phyloP scores from a whole-genome alignment of 2,329 filamentous ascomycete genomes.

The Alternaria atra region DNA sequence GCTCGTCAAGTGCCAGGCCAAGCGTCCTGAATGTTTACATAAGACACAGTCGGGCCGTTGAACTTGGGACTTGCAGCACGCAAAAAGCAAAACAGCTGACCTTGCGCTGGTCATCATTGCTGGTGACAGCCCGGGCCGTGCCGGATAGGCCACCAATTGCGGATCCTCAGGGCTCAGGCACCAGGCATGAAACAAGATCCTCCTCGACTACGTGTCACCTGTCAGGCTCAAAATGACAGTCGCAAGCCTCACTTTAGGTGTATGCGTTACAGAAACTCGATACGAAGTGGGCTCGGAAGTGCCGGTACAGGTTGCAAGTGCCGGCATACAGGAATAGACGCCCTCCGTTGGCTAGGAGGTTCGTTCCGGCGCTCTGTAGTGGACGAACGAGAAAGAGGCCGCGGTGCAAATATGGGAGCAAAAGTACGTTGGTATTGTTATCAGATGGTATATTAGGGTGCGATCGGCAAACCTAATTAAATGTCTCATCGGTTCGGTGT shows the following conservation, averaged over 20 bases:
- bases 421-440: background rate
- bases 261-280: background rate
- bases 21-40: background rate
- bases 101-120: background rate
- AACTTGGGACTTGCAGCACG: background rate
- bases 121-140: slow-evolving; percentile 39
- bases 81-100: background rate
- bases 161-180: slow-evolving; percentile 16
- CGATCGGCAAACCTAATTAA: slow-evolving; percentile 12
- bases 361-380: background rate
- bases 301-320: slow-evolving; percentile 9
- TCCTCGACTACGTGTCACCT: slow-evolving; percentile 16
- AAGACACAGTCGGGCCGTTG: background rate
- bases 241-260: background rate
- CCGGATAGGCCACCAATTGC: slow-evolving; percentile 23
- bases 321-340: slow-evolving; percentile 5
- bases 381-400: background rate
- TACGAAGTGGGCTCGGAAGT: slow-evolving; percentile 3
- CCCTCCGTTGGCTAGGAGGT: slow-evolving; percentile 1
- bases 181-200: slow-evolving; percentile 15
- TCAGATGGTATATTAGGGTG: background rate
- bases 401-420: background rate
- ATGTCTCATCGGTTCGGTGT: slow-evolving; percentile 8
- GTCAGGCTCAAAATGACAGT: slow-evolving; percentile 2
- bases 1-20: background rate